phyloP scores from a whole-genome alignment of 2,329 filamentous ascomycete genomes.

The Botrytis cinerea region DNA sequence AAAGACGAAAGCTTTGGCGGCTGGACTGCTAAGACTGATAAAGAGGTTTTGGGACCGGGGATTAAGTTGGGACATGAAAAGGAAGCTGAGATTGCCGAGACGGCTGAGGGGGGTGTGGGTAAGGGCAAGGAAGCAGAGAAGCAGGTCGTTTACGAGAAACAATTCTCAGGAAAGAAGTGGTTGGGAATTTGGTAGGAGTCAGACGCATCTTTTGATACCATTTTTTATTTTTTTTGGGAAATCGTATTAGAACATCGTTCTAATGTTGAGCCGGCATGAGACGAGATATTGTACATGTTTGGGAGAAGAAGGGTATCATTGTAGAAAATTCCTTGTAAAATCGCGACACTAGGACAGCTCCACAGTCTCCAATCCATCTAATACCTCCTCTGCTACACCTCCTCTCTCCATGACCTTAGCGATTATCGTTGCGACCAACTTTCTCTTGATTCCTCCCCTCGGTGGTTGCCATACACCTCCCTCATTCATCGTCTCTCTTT shows the following conservation, averaged over 20 bases:
- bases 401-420: conserved; percentile 73
- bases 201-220: not conserved
- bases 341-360: conserved; percentile 56
- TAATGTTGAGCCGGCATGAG: not conserved
- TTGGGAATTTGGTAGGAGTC: conserved; percentile 71
- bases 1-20: conserved; percentile 57
- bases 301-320: conserved; percentile 25
- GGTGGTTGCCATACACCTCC: conserved; percentile 86
- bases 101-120: not conserved
- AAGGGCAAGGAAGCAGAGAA: conserved; percentile 40
- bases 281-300: conserved; percentile 9
- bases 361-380: conserved; percentile 77
- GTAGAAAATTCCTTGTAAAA: conserved; percentile 24
- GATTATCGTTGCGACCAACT: conserved; percentile 71
- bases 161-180: conserved; percentile 71
- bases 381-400: conserved; percentile 82
- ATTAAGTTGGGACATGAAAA: conserved; percentile 35
- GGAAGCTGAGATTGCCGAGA: conserved; percentile 14
- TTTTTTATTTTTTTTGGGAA: not conserved
- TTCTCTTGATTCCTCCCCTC: conserved; percentile 77
- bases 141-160: conserved; percentile 46
- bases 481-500: conserved; percentile 55
- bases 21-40: conserved; percentile 47
- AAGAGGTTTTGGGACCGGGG: conserved; percentile 40
- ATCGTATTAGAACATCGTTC: not conserved